Evolutionary conservation across 345 rosid genomes (phyloP).

Genomic region (Populus tremula): DNA sequence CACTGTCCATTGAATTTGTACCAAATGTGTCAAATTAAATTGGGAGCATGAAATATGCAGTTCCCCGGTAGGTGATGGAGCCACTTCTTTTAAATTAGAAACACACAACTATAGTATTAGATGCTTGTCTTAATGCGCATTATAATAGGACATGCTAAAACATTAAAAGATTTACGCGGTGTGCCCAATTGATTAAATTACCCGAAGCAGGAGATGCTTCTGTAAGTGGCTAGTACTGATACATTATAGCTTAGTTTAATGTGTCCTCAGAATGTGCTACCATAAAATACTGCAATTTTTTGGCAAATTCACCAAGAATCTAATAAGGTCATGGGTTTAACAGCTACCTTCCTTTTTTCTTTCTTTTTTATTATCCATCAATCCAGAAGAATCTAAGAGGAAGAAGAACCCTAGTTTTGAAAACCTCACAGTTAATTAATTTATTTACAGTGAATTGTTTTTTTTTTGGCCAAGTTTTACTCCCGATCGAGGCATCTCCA

Average conservation of each 20-base stretch:
- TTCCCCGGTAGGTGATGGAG: slow-evolving; percentile 18
- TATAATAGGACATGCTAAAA: not conserved
- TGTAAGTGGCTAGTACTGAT: slow-evolving; percentile 11
- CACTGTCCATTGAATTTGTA: not conserved
- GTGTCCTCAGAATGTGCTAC: not conserved
- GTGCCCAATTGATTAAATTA: not conserved
- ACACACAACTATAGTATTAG: slow-evolving; percentile 1
- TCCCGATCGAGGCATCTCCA: not conserved
- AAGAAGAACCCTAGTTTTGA: not conserved
- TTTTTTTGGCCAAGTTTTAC: not conserved
- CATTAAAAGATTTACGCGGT: not conserved
- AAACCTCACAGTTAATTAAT: not conserved
- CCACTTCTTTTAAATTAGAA: slow-evolving; percentile 7
- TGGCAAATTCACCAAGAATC: too few species aligned
- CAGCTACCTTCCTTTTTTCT: not conserved
- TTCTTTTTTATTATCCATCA: not conserved
- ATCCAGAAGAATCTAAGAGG: not conserved
- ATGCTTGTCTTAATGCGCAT: not conserved
- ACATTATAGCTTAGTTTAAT: slow-evolving; percentile 14
- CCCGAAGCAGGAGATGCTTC: not conserved
- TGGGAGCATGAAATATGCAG: not conserved
- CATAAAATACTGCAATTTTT: too few species aligned
- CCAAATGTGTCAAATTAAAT: slow-evolving; percentile 6
- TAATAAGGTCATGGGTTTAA: not conserved
- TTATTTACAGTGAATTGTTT: not conserved